Evolutionary conservation across 2,329 filamentous ascomycete genomes (phyloP).

Genomic region (Paraphaeosphaeria sporulosa): DNA sequence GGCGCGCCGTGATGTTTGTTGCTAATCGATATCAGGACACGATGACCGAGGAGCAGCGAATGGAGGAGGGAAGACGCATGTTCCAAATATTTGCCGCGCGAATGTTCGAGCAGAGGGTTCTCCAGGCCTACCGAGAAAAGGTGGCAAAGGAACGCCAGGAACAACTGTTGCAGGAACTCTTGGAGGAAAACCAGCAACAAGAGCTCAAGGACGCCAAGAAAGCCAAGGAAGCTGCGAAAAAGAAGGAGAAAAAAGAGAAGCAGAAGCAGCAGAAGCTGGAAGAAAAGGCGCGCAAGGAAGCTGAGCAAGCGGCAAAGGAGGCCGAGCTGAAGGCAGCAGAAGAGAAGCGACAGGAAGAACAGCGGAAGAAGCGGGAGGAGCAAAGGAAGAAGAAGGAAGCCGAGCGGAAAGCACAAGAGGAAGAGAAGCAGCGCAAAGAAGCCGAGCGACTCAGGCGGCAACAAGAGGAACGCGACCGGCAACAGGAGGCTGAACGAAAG

Average conservation of each 20-base stretch:
- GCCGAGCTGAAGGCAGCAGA: constrained; percentile 78
- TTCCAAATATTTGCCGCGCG: constrained; percentile 99
- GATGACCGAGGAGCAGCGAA: constrained; percentile 97
- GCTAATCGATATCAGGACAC: constrained; percentile 71
- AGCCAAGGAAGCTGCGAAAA: constrained; percentile 91
- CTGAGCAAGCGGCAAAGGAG: constrained; percentile 88
- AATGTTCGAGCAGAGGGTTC: constrained; percentile 98
- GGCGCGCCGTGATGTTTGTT: constrained; percentile 19
- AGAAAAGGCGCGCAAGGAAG: constrained; percentile 85
- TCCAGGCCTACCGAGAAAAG: constrained; percentile 97
- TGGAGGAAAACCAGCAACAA: constrained; percentile 80
- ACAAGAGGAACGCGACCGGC: constrained; percentile 84
- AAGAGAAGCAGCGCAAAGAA: constrained; percentile 84
- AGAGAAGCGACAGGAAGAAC: constrained; percentile 80
- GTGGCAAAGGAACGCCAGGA: constrained; percentile 91
- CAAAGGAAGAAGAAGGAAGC: constrained; percentile 90
- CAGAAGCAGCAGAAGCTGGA: constrained; percentile 91
- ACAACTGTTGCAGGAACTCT: constrained; percentile 88
- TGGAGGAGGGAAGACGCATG: constrained; percentile 98
- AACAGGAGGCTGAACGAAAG: constrained; percentile 86
- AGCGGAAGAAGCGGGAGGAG: constrained; percentile 83
- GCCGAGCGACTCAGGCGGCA: constrained; percentile 80
- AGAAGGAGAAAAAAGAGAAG: constrained; percentile 89
- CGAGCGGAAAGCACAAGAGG: constrained; percentile 88
- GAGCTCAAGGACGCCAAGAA: constrained; percentile 89